phyloP scores from a whole-genome alignment of 2,329 filamentous ascomycete genomes.

The Diaporthe sp. region DNA sequence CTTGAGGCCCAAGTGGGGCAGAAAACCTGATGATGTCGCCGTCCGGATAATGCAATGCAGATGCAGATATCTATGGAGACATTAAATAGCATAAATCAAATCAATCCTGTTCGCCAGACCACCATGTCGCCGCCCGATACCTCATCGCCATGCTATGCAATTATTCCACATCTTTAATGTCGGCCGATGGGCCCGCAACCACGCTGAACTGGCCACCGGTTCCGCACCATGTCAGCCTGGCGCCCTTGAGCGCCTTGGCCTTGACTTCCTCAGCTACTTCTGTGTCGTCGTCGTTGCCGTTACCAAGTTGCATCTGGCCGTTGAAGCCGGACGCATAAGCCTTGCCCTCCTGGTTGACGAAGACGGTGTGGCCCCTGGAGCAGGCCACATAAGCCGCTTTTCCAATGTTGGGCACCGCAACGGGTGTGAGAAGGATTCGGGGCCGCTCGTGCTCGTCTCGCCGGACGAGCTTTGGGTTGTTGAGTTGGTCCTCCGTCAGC shows the following conservation, averaged over 20 bases:
- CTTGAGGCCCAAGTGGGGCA: background rate
- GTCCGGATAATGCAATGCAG: constrained; percentile 20
- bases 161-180: constrained; percentile 34
- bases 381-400: constrained; percentile 62
- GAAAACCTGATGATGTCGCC: background rate
- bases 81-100: constrained; percentile 3
- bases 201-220: constrained; percentile 72
- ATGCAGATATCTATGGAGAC: constrained; percentile 23
- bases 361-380: constrained; percentile 75
- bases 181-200: constrained; percentile 41
- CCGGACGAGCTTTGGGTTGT: constrained; percentile 61
- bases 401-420: constrained; percentile 65
- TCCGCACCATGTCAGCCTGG: constrained; percentile 72
- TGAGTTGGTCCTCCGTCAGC: constrained; percentile 60
- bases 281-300: constrained; percentile 74
- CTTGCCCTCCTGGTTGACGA: constrained; percentile 69
- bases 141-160: constrained; percentile 34
- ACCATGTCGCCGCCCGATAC: constrained; percentile 13
- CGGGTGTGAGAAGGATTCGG: constrained; percentile 74
- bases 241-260: constrained; percentile 56
- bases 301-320: constrained; percentile 76
- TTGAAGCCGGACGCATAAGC: constrained; percentile 79
- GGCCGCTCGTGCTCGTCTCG: constrained; percentile 69
- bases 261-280: constrained; percentile 73
- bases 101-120: constrained; percentile 2